Evolutionary conservation across 352 stramenopile genomes (phyloP).

Genomic region (Aphanomyces invadans): DNA sequence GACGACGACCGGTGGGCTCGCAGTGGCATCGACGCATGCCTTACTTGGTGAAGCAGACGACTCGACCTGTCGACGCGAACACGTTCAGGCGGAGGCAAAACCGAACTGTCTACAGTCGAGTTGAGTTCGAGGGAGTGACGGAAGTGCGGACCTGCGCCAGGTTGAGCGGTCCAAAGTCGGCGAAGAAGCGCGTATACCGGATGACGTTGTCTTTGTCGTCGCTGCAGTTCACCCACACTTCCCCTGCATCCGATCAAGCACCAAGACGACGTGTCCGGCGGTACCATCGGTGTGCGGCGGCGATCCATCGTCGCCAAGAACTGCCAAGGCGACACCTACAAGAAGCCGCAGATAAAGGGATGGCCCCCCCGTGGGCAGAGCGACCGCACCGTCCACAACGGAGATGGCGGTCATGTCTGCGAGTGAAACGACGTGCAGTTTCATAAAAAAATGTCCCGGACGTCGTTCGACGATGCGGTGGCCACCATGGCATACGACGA

Average conservation of each 20-base stretch:
- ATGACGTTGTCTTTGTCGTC: constrained; percentile 51
- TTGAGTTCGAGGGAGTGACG: neutral
- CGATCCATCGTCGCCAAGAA: neutral
- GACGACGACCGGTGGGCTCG: neutral
- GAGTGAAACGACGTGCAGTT: neutral
- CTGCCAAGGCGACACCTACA: neutral
- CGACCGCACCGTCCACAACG: neutral
- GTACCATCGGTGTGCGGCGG: no score
- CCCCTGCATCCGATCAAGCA: neutral
- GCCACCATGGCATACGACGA: neutral
- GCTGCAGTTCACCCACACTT: neutral
- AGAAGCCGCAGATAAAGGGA: neutral
- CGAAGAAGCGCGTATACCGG: constrained; percentile 96
- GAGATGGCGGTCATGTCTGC: neutral
- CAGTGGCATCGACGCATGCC: neutral
- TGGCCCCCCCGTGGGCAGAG: no score
- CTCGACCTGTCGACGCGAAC: constrained; percentile 1
- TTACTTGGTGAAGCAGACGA: constrained; percentile 60
- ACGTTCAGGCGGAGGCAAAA: neutral
- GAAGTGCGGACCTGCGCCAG: constrained; percentile 55
- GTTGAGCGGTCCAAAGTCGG: constrained; percentile 96
- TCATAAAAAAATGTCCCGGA: neutral
- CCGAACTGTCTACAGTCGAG: neutral
- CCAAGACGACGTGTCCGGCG: neutral
- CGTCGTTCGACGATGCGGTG: constrained; percentile 5